A percentile compares a stretch with the other conserved stretches of the same genome.
These are phyloP conservation scores for Geotrichum phurueaensis DNA, from an alignment of 1,139 yeast genomes.

Conservation along the genomic window DNA sequence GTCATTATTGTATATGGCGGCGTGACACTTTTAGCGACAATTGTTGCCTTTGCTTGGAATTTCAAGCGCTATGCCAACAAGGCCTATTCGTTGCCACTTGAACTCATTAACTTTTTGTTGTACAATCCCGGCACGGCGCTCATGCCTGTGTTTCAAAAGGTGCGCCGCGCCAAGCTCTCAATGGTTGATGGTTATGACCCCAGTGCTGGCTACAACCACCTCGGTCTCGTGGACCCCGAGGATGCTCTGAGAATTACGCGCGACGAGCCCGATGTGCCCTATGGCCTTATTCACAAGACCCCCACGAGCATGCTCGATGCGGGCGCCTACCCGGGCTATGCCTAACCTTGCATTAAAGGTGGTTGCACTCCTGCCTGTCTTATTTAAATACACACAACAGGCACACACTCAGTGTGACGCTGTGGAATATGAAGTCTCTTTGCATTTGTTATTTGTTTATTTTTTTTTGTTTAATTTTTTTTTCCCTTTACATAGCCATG, in stretches of 20 bases:
- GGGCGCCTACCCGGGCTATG: not conserved
- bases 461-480: not conserved
- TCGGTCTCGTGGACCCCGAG: slow-evolving; percentile 17
- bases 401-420: not conserved
- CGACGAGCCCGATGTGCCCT: slow-evolving; percentile 19
- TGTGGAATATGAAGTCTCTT: no score
- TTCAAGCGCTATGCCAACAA: slow-evolving; percentile 13
- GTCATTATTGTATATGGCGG: slow-evolving; percentile 13
- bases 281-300: slow-evolving; percentile 14
- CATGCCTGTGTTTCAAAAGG: slow-evolving; percentile 16
- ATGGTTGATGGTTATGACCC: slow-evolving; percentile 20
- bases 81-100: slow-evolving; percentile 14
- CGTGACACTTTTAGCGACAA: slow-evolving; percentile 3
- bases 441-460: not conserved
- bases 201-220: slow-evolving; percentile 17
- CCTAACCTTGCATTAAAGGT: not conserved
- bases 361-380: not conserved
- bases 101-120: slow-evolving; percentile 15
- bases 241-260: slow-evolving; percentile 14
- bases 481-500: not conserved
- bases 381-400: not conserved
- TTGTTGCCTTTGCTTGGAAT: slow-evolving; percentile 7
- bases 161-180: slow-evolving; percentile 11
- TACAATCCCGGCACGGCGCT: slow-evolving; percentile 17
- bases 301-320: slow-evolving; percentile 12